These are phyloP conservation scores for Ganoderma resinaceum DNA, from an alignment of 1,284 basidiomycete species.

Conservation along the genomic window DNA sequence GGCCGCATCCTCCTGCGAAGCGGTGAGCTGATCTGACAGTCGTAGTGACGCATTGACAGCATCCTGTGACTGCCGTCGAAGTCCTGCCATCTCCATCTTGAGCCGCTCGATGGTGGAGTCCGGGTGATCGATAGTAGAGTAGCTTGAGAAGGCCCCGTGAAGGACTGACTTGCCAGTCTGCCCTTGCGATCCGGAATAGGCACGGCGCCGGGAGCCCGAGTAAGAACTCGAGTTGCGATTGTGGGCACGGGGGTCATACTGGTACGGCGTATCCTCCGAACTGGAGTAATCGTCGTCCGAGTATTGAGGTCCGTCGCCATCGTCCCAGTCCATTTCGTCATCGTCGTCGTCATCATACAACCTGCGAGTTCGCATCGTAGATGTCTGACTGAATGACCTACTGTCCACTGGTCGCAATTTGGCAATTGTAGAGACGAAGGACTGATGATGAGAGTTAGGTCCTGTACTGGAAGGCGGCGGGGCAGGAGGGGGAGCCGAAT, in stretches of 20 bases:
- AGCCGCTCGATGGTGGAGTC: conserved; percentile 58
- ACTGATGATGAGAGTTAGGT: conserved; percentile 17
- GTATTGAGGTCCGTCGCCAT: conserved; percentile 26
- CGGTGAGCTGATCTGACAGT: conserved; percentile 69
- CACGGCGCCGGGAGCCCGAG: conserved; percentile 30
- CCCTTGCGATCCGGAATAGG: conserved; percentile 23
- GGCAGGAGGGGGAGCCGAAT: neutral
- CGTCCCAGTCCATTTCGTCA: conserved; percentile 40
- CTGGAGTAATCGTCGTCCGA: conserved; percentile 58
- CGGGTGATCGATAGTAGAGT: conserved; percentile 27
- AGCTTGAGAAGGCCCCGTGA: conserved; percentile 38
- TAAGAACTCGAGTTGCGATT: conserved; percentile 39
- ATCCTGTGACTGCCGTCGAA: conserved; percentile 70
- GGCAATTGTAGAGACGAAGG: conserved; percentile 33
- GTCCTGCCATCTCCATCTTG: conserved; percentile 63
- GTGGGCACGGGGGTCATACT: conserved; percentile 49
- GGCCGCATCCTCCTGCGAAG: conserved; percentile 64
- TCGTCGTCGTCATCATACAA: conserved; percentile 41
- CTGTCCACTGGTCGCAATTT: conserved; percentile 42
- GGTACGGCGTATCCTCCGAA: conserved; percentile 62
- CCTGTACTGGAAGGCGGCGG: conserved; percentile 12
- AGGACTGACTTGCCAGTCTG: conserved; percentile 31
- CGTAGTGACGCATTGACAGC: conserved; percentile 65
- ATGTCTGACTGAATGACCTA: conserved; percentile 37
- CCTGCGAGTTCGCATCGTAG: conserved; percentile 33